phyloP scores from a whole-genome alignment of 176 grass and related monocot species.

The Puya raimondii region DNA sequence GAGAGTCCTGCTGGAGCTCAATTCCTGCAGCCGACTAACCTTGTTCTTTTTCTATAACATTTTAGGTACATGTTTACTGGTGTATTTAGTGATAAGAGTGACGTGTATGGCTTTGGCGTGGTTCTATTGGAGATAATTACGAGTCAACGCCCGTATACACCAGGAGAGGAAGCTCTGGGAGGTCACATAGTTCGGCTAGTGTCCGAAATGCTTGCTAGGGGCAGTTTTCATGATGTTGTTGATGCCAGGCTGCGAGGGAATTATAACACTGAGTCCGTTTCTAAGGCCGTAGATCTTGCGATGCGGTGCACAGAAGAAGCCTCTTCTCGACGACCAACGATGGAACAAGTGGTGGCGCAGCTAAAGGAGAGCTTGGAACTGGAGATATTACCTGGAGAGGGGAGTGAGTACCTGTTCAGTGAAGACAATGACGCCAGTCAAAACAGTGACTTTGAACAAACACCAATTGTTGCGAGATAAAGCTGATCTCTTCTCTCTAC shows the following conservation, averaged over 20 bases:
- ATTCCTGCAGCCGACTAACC: too few species aligned
- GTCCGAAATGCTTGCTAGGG: slow-evolving; percentile 5
- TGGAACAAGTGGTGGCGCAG: slow-evolving; percentile 11
- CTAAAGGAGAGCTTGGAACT: slow-evolving; percentile 9
- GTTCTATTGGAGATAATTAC: neutral
- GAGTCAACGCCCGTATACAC: slow-evolving; percentile 2
- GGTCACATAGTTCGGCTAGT: slow-evolving; percentile 18
- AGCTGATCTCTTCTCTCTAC: too few species aligned
- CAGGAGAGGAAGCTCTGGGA: neutral
- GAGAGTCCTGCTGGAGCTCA: too few species aligned
- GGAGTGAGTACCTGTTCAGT: neutral
- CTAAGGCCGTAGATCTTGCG: slow-evolving; percentile 10
- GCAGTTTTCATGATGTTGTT: slow-evolving; percentile 9
- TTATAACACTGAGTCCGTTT: slow-evolving; percentile 8
- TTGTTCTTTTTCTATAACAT: neutral
- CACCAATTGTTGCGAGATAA: too few species aligned
- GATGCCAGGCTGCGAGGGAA: slow-evolving; percentile 18
- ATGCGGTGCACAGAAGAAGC: neutral
- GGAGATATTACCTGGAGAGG: neutral
- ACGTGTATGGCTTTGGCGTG: slow-evolving; percentile 3
- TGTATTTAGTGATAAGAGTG: slow-evolving; percentile 19
- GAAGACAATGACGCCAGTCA: neutral
- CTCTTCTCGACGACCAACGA: slow-evolving; percentile 8
- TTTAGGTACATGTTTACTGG: slow-evolving; percentile 11
- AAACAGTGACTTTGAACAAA: neutral